phyloP scores from a whole-genome alignment of 495 filamentous ascomycete genomes.

The Xylaria venustula region DNA sequence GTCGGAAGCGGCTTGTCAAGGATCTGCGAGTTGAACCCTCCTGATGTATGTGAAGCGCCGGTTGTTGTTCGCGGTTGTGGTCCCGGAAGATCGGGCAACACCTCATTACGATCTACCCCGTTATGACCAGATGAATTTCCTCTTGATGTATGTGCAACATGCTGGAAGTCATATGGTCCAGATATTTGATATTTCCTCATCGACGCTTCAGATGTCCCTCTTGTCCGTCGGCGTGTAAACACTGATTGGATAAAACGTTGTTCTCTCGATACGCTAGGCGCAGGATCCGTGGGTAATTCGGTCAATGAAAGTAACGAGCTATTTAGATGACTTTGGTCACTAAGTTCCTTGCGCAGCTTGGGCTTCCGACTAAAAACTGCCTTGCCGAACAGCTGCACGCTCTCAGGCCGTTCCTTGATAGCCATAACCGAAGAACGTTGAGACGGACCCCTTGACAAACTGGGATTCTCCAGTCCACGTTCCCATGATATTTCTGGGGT shows the following conservation, averaged over 20 bases:
- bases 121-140: conserved; percentile 61
- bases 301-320: conserved; percentile 38
- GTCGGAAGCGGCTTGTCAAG: conserved; percentile 20
- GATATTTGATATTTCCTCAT: conserved; percentile 61
- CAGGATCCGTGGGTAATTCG: conserved; percentile 29
- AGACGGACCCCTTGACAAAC: conserved; percentile 50
- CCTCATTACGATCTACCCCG: conserved; percentile 55
- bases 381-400: conserved; percentile 54
- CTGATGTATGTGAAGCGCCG: conserved; percentile 38
- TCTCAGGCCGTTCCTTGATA: conserved; percentile 49
- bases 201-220: conserved; percentile 30
- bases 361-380: conserved; percentile 47
- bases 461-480: conserved; percentile 36
- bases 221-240: conserved; percentile 42
- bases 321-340: conserved; percentile 36
- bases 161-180: conserved; percentile 84
- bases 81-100: conserved; percentile 65
- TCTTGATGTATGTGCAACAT: conserved; percentile 73
- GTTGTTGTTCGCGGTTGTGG: conserved; percentile 64
- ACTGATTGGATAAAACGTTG: conserved; percentile 41
- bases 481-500: conserved; percentile 47
- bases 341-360: conserved; percentile 43
- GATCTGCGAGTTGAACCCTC: conserved; percentile 17
- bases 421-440: conserved; percentile 46
- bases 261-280: conserved; percentile 29